phyloP scores from a whole-genome alignment of 441 rosid species.

The Syzygium malaccense region DNA sequence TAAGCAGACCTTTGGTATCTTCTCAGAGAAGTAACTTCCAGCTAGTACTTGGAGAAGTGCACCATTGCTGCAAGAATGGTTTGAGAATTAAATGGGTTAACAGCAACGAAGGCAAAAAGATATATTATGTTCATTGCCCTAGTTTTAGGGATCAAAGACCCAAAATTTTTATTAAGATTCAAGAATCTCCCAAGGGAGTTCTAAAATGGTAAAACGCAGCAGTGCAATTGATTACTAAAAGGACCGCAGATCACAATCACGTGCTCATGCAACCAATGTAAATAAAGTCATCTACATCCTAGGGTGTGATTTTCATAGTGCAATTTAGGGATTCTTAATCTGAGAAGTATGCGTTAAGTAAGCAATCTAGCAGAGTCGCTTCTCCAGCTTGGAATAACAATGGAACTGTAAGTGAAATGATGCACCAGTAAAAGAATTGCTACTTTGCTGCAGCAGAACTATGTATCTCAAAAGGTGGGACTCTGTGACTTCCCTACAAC shows the following conservation, averaged over 20 bases:
- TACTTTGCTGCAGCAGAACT: neutral
- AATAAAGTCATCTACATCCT: neutral
- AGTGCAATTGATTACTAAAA: neutral
- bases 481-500: neutral
- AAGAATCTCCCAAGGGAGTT: neutral
- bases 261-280: neutral
- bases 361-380: neutral
- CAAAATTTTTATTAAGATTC: neutral
- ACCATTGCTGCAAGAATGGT: slow-evolving; percentile 58
- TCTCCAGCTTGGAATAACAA: neutral
- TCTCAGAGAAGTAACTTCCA: slow-evolving; percentile 81
- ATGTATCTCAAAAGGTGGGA: neutral
- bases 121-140: neutral
- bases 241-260: neutral
- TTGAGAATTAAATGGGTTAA: neutral
- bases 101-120: neutral
- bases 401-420: neutral
- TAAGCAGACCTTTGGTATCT: slow-evolving; percentile 75
- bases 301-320: neutral
- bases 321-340: neutral
- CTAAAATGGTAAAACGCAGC: neutral
- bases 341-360: neutral
- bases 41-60: slow-evolving; percentile 85
- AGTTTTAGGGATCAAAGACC: neutral
- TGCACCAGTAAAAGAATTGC: neutral